phyloP scores from a whole-genome alignment of 768 basidiomycete genomes.

The Sporobolomyces roseus region DNA sequence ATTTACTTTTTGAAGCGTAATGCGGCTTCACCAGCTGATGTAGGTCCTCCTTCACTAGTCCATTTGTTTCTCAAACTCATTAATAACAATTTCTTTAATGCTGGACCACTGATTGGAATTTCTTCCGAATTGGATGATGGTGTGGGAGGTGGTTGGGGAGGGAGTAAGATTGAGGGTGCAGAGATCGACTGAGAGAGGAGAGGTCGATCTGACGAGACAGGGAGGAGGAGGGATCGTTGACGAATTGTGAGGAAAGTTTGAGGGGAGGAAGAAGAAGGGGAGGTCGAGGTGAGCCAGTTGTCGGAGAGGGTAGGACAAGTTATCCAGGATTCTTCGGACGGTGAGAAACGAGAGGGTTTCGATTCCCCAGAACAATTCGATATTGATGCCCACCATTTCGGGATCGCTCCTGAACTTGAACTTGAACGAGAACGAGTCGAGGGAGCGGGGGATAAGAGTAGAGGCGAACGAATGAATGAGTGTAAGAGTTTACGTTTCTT shows the following conservation, averaged over 20 bases:
- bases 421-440: not conserved
- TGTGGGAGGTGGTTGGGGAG: too few species aligned
- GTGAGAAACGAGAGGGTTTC: slow-evolving; percentile 10
- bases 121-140: not conserved
- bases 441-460: not conserved
- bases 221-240: slow-evolving; percentile 9
- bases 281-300: not conserved
- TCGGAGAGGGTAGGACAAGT: not conserved
- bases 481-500: slow-evolving; percentile 29
- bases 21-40: slow-evolving; percentile 13
- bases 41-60: slow-evolving; percentile 12
- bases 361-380: slow-evolving; percentile 5
- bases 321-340: slow-evolving; percentile 8
- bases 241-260: too few species aligned
- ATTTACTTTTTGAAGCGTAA: slow-evolving; percentile 26
- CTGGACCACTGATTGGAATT: slow-evolving; percentile 8
- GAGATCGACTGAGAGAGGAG: too few species aligned
- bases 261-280: too few species aligned
- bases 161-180: too few species aligned
- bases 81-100: slow-evolving; percentile 19
- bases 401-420: not conserved
- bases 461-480: slow-evolving; percentile 11
- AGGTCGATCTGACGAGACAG: too few species aligned
- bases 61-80: slow-evolving; percentile 11
- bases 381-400: slow-evolving; percentile 22